Percentiles rank a stretch among this genome's conserved stretches.
These are phyloP conservation scores for Rutstroemia sp. DNA, from an alignment of 2,329 filamentous ascomycete genomes.

Conservation along the genomic window DNA sequence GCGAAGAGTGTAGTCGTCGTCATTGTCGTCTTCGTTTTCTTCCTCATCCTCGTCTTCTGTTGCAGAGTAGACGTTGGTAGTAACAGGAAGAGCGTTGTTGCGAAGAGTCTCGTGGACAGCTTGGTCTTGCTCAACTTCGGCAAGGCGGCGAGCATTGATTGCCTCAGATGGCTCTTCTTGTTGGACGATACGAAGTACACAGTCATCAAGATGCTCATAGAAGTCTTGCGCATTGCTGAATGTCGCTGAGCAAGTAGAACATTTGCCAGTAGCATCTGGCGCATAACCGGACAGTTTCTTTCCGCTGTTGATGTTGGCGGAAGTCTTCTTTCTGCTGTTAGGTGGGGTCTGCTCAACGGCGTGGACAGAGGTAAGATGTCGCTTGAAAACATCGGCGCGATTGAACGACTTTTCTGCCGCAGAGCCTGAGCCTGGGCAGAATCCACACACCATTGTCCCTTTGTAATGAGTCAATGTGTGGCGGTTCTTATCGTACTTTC, in stretches of 20 bases:
- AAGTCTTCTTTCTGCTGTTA: conserved; percentile 70
- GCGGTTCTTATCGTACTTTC: conserved; percentile 97
- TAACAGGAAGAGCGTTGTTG: conserved; percentile 43
- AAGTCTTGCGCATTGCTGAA: conserved; percentile 91
- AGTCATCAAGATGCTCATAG: conserved; percentile 87
- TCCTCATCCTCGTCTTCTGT: conserved; percentile 43
- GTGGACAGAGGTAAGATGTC: conserved; percentile 87
- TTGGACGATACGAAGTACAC: conserved; percentile 63
- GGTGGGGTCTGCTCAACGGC: conserved; percentile 90
- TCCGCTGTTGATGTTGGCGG: conserved; percentile 24
- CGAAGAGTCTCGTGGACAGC: conserved; percentile 55
- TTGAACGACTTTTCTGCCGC: conserved; percentile 93
- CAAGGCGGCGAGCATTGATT: conserved; percentile 59
- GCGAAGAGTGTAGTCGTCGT: conserved; percentile 49
- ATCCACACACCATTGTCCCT: conserved; percentile 95
- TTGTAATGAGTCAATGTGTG: conserved; percentile 97
- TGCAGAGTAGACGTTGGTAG: conserved; percentile 39
- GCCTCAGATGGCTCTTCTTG: conserved; percentile 64
- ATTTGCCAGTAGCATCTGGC: conserved; percentile 74
- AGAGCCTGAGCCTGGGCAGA: conserved; percentile 83
- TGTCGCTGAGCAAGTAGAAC: conserved; percentile 80
- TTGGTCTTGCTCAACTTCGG: conserved; percentile 57
- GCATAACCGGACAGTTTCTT: conserved; percentile 63
- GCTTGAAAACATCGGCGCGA: conserved; percentile 93
- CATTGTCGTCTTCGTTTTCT: conserved; percentile 47